phyloP scores from a whole-genome alignment of 805 yeast genomes.

The Wickerhamiella dianesei region DNA sequence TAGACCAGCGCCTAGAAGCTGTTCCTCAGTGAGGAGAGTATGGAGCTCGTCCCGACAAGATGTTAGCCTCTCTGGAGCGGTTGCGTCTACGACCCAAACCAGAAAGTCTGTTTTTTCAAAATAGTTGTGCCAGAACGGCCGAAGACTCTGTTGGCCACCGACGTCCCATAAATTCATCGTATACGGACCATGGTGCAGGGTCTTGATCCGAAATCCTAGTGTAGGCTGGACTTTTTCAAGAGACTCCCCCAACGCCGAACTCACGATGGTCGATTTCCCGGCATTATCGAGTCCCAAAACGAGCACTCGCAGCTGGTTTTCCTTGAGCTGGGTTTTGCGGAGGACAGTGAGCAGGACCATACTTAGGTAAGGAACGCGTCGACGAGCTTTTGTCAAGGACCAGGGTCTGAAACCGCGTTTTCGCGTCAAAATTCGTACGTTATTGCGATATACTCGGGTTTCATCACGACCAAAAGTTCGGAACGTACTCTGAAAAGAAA shows the following conservation, averaged over 20 bases:
- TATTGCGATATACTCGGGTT: too few relatives aligned
- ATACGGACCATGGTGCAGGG: slow-evolving; percentile 29
- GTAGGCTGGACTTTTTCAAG: slow-evolving; percentile 62
- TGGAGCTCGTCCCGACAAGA: slow-evolving; percentile 57
- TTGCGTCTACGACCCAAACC: slow-evolving; percentile 75
- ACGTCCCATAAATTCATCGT: slow-evolving; percentile 49
- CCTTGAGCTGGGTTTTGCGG: slow-evolving; percentile 70
- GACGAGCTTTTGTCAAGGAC: too few relatives aligned
- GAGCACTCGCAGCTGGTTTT: slow-evolving; percentile 58
- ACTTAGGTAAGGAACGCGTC: background rate
- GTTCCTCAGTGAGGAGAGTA: slow-evolving; percentile 49
- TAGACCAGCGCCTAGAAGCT: slow-evolving; percentile 56
- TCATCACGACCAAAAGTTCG: too few relatives aligned
- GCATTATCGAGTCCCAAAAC: slow-evolving; percentile 81
- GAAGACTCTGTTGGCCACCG: slow-evolving; percentile 74
- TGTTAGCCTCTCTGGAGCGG: slow-evolving; percentile 42
- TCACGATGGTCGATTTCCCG: slow-evolving; percentile 79
- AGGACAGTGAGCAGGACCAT: slow-evolving; percentile 80
- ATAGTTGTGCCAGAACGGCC: slow-evolving; percentile 90
- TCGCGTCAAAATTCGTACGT: too few relatives aligned
- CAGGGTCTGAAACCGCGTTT: too few relatives aligned
- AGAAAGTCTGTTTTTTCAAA: slow-evolving; percentile 69
- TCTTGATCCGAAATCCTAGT: slow-evolving; percentile 73
- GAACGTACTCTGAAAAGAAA: too few relatives aligned
- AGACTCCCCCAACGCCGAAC: slow-evolving; percentile 38